A percentile compares a stretch with the other conserved stretches of the same genome.
Evolutionary conservation across 23 red algal genomes (phyloP).

Genomic region (Cyanidium caldarium): DNA sequence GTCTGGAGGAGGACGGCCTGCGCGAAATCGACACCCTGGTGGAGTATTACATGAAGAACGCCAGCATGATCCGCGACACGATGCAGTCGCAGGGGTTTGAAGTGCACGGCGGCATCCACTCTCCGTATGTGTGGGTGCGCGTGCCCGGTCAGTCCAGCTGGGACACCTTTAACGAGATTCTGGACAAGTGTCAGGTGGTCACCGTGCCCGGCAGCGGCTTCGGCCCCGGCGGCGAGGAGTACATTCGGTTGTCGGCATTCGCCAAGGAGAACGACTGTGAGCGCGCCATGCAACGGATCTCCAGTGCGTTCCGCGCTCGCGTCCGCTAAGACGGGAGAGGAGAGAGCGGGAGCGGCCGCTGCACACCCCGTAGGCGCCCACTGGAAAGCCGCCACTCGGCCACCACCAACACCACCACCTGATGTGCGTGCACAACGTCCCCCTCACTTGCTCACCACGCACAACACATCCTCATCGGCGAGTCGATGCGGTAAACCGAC

Average conservation of each 20-base stretch:
- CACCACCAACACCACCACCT: no score
- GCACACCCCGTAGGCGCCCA: neutral
- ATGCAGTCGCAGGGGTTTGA: slow-evolving; percentile 72
- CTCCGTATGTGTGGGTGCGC: slow-evolving; percentile 90
- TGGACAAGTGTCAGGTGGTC: slow-evolving; percentile 81
- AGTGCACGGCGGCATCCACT: slow-evolving; percentile 71
- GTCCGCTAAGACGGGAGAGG: neutral
- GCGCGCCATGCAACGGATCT: slow-evolving; percentile 56
- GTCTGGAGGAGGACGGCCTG: slow-evolving; percentile 53
- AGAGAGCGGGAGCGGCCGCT: neutral
- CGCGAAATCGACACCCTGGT: slow-evolving; percentile 59
- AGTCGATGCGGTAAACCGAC: slow-evolving; percentile 63
- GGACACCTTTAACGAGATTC: slow-evolving; percentile 82
- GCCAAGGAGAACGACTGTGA: slow-evolving; percentile 53
- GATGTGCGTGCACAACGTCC: no score
- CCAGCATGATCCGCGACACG: slow-evolving; percentile 37
- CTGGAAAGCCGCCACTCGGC: neutral
- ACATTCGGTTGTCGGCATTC: slow-evolving; percentile 81
- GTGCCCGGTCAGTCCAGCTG: slow-evolving; percentile 72
- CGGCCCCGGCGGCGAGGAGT: slow-evolving; percentile 74
- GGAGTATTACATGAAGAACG: slow-evolving; percentile 79
- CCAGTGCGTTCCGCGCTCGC: slow-evolving; percentile 18
- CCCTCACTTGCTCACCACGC: neutral
- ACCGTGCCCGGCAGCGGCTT: slow-evolving; percentile 95
- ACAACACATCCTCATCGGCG: slow-evolving; percentile 79